Evolutionary conservation across 495 filamentous ascomycete species (phyloP), one percentile per base, ranked within the genome.

Genomic region (Penicillium daleae): DNA sequence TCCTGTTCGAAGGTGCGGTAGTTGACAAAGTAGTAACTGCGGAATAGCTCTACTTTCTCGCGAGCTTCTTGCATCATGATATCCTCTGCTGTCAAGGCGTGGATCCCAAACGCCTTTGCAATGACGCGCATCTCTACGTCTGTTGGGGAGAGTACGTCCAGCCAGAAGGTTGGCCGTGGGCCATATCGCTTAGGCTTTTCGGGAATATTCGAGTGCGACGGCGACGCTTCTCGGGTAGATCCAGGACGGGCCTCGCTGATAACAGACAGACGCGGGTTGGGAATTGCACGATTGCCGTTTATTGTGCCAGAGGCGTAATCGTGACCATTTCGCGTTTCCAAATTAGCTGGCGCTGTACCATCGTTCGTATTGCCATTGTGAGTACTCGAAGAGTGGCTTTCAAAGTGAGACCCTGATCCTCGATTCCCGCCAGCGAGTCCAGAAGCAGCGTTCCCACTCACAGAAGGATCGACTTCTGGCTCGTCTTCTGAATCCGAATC

Each of bases 1-100:
- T 98, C 93, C 74, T 99, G 95, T 67, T 97, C 96, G 66, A 99
- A 99, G 2, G 92, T 92, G 8, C 95, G 89, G 76, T 97, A 99
- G 69, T 97, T 98, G 76, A 97, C 89, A 71, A 99, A 97, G 72
- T 99, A 99, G 78, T 99, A 99, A 64, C 96, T 90, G 37, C 89
- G 86, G 80, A 99, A 99, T 7, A 99, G 85, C 76, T 99, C 95
- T 8, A 99, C 96, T 77, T 99, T 99, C 69, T 99, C 95, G 10
- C 95, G 92, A 49, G 91, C 89, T 78, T 99, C 95, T 72, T 98
- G 91, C 79, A 96, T 88, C 86, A 97, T 88, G 74, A 99, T 98
- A 74, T 99, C 95, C 72, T 99, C 95, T 22, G 90, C 88, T 0
- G 95, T 99, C 52, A 99, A 78, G 3, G 94, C 92, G 74, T 99